A percentile compares a stretch with the other conserved stretches of the same genome.
phyloP scores from a whole-genome alignment of 139 green algal genomes.

The Gonium pectorale region DNA sequence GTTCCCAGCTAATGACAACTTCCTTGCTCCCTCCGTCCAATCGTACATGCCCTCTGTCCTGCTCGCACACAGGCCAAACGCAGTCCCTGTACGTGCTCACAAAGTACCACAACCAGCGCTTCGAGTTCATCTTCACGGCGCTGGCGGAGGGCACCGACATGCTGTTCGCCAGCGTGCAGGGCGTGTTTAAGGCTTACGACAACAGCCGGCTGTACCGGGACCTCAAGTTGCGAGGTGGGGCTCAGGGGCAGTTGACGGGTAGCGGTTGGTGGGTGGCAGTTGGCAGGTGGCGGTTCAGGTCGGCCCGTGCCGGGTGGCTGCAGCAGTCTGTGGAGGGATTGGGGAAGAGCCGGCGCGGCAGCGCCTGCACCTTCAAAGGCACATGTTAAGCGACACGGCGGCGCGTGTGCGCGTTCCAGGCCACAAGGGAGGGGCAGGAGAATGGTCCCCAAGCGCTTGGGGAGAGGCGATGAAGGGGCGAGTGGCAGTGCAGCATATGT shows the following conservation, averaged over 20 bases:
- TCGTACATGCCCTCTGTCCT: neutral
- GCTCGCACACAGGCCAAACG: constrained; percentile 62
- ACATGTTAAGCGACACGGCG: no score
- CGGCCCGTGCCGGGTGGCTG: no score
- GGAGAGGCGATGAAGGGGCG: no score
- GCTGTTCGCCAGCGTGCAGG: constrained; percentile 67
- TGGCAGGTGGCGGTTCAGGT: no score
- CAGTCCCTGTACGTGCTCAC: constrained; percentile 69
- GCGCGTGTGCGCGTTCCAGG: no score
- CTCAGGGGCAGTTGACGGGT: neutral
- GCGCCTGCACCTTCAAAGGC: no score
- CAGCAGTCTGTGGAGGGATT: no score
- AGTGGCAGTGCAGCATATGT: no score
- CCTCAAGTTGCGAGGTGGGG: constrained; percentile 71
- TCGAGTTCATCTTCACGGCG: constrained; percentile 83
- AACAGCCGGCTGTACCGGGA: constrained; percentile 75
- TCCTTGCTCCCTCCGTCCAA: neutral
- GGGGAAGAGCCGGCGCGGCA: no score
- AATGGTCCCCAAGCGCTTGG: no score
- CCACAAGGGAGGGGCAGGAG: no score
- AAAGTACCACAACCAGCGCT: constrained; percentile 70
- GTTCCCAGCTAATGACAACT: neutral
- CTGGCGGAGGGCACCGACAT: constrained; percentile 11
- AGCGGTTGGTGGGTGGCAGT: neutral
- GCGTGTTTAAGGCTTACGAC: constrained; percentile 77